Evolutionary conservation across 331 rosid species (phyloP).

Genomic region (Cydonia oblonga): DNA sequence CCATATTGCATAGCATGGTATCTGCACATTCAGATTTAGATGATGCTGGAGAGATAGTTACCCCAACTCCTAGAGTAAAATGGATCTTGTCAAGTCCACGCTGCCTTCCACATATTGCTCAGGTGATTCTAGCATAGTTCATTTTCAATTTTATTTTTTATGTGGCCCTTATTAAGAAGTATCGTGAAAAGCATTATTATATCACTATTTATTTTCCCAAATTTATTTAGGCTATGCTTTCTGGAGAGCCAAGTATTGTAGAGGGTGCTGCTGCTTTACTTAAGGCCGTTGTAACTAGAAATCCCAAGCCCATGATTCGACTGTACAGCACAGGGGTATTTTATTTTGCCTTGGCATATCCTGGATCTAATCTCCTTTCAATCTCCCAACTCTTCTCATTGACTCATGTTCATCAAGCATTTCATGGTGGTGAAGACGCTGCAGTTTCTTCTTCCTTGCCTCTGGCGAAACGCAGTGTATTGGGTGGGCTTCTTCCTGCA

Average conservation of each 20-base stretch:
- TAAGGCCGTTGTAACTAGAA: constrained; percentile 86
- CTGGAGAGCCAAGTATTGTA: constrained; percentile 95
- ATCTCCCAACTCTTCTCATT: constrained; percentile 83
- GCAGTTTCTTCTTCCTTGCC: constrained; percentile 96
- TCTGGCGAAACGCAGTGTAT: constrained; percentile 94
- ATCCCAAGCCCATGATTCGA: constrained; percentile 98
- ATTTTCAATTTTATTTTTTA: neutral
- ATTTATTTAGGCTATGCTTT: constrained; percentile 67
- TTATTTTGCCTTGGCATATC: constrained; percentile 92
- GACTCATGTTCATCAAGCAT: constrained; percentile 98
- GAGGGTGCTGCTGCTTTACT: constrained; percentile 89
- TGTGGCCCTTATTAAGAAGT: neutral
- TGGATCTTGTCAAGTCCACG: constrained; percentile 95
- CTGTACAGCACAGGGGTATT: constrained; percentile 90
- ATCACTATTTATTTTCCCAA: neutral
- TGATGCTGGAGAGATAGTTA: constrained; percentile 99
- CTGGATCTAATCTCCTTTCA: constrained; percentile 92
- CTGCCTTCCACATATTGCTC: constrained; percentile 94
- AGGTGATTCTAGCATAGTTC: constrained; percentile 41
- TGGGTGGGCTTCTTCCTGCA: constrained; percentile 97
- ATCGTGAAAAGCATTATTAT: neutral
- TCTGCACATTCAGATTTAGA: constrained; percentile 97
- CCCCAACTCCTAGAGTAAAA: constrained; percentile 98
- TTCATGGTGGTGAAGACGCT: constrained; percentile 99
- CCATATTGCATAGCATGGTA: constrained; percentile 92